Percentiles rank a stretch among this genome's conserved stretches.
phyloP scores from a whole-genome alignment of 306 rosid species.

The Cicer yamashitae region DNA sequence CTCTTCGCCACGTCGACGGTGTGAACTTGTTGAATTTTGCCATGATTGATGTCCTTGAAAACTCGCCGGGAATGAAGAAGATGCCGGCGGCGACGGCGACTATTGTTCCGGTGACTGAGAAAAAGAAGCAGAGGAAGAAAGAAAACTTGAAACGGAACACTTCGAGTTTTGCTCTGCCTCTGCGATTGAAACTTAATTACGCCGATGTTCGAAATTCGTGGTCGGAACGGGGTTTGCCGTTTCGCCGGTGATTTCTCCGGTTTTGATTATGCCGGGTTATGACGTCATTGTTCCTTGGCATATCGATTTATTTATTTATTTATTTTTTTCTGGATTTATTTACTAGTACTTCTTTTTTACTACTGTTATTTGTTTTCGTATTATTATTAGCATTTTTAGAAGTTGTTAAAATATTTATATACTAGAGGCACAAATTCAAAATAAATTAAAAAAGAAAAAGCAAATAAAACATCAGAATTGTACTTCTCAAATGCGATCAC shows the following conservation, averaged over 20 bases:
- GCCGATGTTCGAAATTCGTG: slow-evolving; percentile 65
- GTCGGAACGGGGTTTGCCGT: slow-evolving; percentile 74
- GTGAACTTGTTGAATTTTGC: slow-evolving; percentile 65
- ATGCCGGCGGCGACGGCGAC: slow-evolving; percentile 14
- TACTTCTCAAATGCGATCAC: not conserved
- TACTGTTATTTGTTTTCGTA: not conserved
- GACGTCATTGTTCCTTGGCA: not conserved
- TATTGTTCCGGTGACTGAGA: not conserved
- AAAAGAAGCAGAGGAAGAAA: slow-evolving; percentile 42
- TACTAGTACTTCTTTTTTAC: not conserved
- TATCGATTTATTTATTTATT: too few species aligned
- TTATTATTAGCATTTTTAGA: not conserved
- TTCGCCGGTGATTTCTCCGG: slow-evolving; percentile 60
- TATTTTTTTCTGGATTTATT: not conserved
- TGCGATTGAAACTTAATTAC: slow-evolving; percentile 72
- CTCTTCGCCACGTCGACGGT: slow-evolving; percentile 60
- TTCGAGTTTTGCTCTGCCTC: slow-evolving; percentile 45
- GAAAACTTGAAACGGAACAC: slow-evolving; percentile 39
- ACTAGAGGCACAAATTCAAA: too few species aligned
- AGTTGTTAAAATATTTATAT: too few species aligned
- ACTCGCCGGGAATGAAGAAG: slow-evolving; percentile 60
- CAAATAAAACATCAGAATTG: too few species aligned
- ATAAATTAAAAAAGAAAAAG: too few species aligned
- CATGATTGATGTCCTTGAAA: slow-evolving; percentile 62
- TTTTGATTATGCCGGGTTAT: slow-evolving; percentile 4